These are phyloP conservation scores for Phytophthora meadii DNA, from an alignment of 352 stramenopile species.

Conservation along the genomic window DNA sequence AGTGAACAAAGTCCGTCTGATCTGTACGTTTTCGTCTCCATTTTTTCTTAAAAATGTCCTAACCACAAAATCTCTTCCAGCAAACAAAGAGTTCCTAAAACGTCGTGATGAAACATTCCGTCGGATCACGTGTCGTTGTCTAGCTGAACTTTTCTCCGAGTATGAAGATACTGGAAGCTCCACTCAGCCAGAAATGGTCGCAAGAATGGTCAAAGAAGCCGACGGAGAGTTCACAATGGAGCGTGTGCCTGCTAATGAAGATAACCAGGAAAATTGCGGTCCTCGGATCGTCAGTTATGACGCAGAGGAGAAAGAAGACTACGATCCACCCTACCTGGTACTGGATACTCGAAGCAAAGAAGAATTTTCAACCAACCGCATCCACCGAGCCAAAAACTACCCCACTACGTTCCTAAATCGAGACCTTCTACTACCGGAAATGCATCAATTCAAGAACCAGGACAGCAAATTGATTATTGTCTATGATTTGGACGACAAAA, in stretches of 20 bases:
- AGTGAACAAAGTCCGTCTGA: conserved; percentile 79
- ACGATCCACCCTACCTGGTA: conserved; percentile 78
- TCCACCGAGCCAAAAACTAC: conserved; percentile 75
- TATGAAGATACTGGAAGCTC: conserved; percentile 67
- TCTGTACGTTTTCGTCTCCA: conserved; percentile 48
- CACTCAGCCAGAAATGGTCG: conserved; percentile 73
- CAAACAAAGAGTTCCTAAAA: conserved; percentile 83
- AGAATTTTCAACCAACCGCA: conserved; percentile 74
- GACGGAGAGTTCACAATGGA: conserved; percentile 79
- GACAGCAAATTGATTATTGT: conserved; percentile 79
- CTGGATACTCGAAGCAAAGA: conserved; percentile 75
- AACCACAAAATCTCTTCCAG: conserved; percentile 27
- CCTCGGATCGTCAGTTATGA: conserved; percentile 83
- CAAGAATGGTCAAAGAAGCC: conserved; percentile 72
- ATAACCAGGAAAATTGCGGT: conserved; percentile 39
- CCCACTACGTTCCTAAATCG: conserved; percentile 64
- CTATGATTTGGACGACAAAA: conserved; percentile 82
- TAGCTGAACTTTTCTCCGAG: conserved; percentile 78
- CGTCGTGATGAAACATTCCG: conserved; percentile 83
- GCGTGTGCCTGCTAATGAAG: conserved; percentile 57
- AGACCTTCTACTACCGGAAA: conserved; percentile 71
- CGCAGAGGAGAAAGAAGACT: conserved; percentile 77
- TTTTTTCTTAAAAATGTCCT: no score
- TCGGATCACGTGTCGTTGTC: conserved; percentile 68
- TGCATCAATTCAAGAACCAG: conserved; percentile 85